Percentiles rank a stretch among this genome's conserved stretches.
Conservation (phyloP, 2,329 filamentous ascomycete genomes). For the Pestalotiopsis sp. region DNA sequence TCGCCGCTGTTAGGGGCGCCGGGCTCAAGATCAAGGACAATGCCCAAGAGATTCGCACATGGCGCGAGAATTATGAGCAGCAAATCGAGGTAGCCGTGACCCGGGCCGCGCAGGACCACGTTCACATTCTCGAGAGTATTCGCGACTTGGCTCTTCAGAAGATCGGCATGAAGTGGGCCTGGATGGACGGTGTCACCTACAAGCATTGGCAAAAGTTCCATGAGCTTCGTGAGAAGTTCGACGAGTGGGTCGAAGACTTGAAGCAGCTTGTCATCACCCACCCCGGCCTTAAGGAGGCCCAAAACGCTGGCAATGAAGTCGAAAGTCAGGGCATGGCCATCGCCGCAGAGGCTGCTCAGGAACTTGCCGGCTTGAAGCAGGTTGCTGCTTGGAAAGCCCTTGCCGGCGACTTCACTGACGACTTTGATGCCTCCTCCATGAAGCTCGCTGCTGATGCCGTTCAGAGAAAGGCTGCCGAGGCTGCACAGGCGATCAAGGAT, state of each 20-base stretch:
- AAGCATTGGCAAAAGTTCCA: constrained; percentile 98
- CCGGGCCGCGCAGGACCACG: constrained; percentile 76
- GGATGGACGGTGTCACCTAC: constrained; percentile 94
- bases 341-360: constrained; percentile 77
- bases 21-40: constrained; percentile 76
- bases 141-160: constrained; percentile 85
- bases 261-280: constrained; percentile 76
- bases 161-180: constrained; percentile 93
- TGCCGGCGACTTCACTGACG: constrained; percentile 72
- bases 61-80: constrained; percentile 73
- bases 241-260: constrained; percentile 83
- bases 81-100: constrained; percentile 71
- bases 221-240: constrained; percentile 79
- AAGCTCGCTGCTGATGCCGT: constrained; percentile 55
- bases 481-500: constrained; percentile 28
- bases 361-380: constrained; percentile 80
- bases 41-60: constrained; percentile 76
- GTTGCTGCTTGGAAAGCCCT: constrained; percentile 83
- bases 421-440: constrained; percentile 74
- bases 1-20: constrained; percentile 62
- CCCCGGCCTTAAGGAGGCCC: constrained; percentile 69
- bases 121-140: constrained; percentile 81
- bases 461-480: constrained; percentile 26
- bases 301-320: constrained; percentile 68
- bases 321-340: constrained; percentile 80